Percentiles rank a stretch among this genome's conserved stretches.
Evolutionary conservation across 202 grass and related monocot genomes (phyloP).

Genomic region (Schoenoplectus tabernaemontani): DNA sequence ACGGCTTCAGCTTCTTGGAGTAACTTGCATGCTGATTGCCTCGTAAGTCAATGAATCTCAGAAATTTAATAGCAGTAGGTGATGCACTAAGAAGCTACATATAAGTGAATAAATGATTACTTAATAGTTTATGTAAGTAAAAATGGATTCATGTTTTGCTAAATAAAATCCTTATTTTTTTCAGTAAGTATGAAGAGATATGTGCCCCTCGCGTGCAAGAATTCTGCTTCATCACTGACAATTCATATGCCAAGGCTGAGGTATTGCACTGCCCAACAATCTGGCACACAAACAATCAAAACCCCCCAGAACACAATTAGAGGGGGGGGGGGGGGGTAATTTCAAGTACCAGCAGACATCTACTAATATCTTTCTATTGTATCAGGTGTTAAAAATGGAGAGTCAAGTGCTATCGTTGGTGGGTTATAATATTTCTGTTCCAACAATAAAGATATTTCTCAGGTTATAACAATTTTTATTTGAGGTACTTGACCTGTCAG

Average conservation of each 20-base stretch:
- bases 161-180: constrained; percentile 2
- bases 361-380: background rate
- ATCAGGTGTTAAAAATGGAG: constrained; percentile 83
- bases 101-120: background rate
- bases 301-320: background rate
- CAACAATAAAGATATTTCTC: constrained; percentile 79
- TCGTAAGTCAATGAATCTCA: constrained; percentile 54
- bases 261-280: constrained; percentile 33
- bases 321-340: background rate
- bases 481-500: background rate
- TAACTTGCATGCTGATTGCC: constrained; percentile 96
- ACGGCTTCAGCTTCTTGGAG: constrained; percentile 79
- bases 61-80: constrained; percentile 20
- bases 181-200: constrained; percentile 96
- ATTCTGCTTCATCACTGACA: constrained; percentile 80
- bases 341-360: background rate
- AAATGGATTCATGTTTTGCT: constrained; percentile 7
- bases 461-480: constrained; percentile 40
- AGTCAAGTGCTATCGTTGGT: constrained; percentile 45
- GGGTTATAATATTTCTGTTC: constrained; percentile 69
- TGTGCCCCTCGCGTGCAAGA: constrained; percentile 60
- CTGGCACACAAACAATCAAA: background rate
- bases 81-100: background rate
- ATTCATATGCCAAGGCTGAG: constrained; percentile 60
- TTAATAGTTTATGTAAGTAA: constrained; percentile 20